Percentiles rank a stretch among this genome's conserved stretches.
Conservation (phyloP, 768 basidiomycete genomes). For the Pulveroboletus frians region DNA sequence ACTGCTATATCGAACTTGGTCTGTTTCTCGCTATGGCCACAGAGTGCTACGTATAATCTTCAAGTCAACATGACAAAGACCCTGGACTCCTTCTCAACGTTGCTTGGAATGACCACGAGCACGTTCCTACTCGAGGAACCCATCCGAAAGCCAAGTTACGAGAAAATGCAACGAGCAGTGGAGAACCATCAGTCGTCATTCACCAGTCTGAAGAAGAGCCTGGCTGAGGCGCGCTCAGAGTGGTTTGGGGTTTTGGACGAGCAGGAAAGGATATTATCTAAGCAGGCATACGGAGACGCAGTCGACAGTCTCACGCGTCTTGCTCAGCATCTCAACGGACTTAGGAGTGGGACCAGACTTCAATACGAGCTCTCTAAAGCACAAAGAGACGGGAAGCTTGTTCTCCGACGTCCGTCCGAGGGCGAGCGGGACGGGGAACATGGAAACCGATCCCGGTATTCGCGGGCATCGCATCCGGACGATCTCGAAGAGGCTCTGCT, state of each 20-base stretch:
- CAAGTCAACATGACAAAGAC: constrained; percentile 83
- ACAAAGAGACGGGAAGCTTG: constrained; percentile 40
- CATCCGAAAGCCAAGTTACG: constrained; percentile 49
- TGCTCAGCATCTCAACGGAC: constrained; percentile 89
- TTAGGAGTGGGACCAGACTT: constrained; percentile 76
- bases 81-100: constrained; percentile 82
- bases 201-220: constrained; percentile 79
- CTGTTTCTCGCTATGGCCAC: constrained; percentile 81
- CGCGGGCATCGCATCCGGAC: constrained; percentile 35
- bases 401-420: constrained; percentile 22
- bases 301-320: constrained; percentile 83
- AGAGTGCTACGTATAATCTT: constrained; percentile 76
- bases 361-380: constrained; percentile 80
- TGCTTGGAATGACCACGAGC: constrained; percentile 74
- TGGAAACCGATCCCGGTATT: constrained; percentile 21
- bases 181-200: constrained; percentile 86
- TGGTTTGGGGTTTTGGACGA: constrained; percentile 41
- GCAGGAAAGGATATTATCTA: constrained; percentile 23
- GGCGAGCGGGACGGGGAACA: constrained; percentile 15
- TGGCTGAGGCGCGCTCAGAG: constrained; percentile 86
- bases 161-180: constrained; percentile 72
- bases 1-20: constrained; percentile 74
- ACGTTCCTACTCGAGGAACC: constrained; percentile 81
- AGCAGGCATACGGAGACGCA: constrained; percentile 76
- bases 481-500: constrained; percentile 37